Percentiles rank a stretch among this genome's conserved stretches.
phyloP scores from a whole-genome alignment of 345 rosid genomes.

The Salix caprea region DNA sequence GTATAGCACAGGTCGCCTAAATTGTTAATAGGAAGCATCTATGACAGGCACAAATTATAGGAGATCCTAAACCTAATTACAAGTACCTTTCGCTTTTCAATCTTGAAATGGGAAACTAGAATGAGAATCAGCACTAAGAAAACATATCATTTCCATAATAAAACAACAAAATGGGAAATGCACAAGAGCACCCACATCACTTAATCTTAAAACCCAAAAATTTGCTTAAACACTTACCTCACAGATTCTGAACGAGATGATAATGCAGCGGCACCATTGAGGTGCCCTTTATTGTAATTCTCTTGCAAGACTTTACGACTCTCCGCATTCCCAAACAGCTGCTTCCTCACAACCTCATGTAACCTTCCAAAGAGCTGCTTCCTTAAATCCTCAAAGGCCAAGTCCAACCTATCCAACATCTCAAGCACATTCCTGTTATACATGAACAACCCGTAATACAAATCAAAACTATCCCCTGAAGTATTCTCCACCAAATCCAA shows the following conservation, averaged over 20 bases:
- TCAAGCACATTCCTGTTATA: slow-evolving; percentile 57
- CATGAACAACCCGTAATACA: slow-evolving; percentile 73
- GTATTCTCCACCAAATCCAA: slow-evolving; percentile 50
- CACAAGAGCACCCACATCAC: not conserved
- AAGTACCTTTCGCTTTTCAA: not conserved
- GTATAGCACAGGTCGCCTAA: not conserved
- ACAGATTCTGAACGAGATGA: not conserved
- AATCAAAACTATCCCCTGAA: slow-evolving; percentile 63
- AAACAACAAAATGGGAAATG: not conserved
- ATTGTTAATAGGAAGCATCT: not conserved
- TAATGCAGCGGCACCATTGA: not conserved
- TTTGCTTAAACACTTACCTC: slow-evolving; percentile 8
- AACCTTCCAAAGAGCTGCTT: slow-evolving; percentile 54
- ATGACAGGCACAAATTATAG: not conserved
- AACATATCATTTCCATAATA: not conserved
- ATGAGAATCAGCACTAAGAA: not conserved
- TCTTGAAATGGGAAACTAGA: not conserved
- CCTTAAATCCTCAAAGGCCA: slow-evolving; percentile 53
- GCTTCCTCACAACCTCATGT: slow-evolving; percentile 46
- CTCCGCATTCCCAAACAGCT: slow-evolving; percentile 19
- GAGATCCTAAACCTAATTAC: not conserved
- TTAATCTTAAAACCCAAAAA: not conserved
- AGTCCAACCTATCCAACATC: slow-evolving; percentile 63
- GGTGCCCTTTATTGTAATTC: not conserved
- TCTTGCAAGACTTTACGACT: not conserved